Evolutionary conservation across 2,329 filamentous ascomycete genomes (phyloP), one percentile per base, ranked within the genome.

Genomic region (Aspergillus ustus): DNA sequence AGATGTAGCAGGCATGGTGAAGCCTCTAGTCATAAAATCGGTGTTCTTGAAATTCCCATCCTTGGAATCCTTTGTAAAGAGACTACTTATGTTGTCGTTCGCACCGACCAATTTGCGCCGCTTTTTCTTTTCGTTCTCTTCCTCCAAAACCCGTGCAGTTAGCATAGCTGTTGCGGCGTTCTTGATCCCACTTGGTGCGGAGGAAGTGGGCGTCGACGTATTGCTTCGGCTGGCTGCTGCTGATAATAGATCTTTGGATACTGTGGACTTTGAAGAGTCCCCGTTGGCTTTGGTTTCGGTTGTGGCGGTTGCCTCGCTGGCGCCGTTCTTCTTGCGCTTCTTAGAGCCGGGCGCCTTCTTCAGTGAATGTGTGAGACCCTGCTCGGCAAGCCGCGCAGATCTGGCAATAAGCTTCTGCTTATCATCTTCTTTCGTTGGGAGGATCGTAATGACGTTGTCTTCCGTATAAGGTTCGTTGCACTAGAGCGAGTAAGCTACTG

Each of bases 131-230:
- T 90, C 88, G 54, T 94, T 91, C 74, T 97, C 92, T 71, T 98
- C 94, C 25, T 90, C 89, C 28, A 98, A 76, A 0, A 99, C 93
- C 68, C 89, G 93, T 0, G 91, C 91, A 0, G 94, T 96, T 48
- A 99, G 79, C 3, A 88, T 90, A 0, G 94, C 93, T 0, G 95
- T 95, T 59, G 91, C 86, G 0, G 91, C 83, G 69, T 98, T 96
- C 75, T 97, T 97, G 76, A 98, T 97, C 11, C 89, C 87, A 57
- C 83, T 78, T 5, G 76, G 74, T 6, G 65, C 62, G n/a, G 40
- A 58, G 4, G 77, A 65, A 1, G 75, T 74, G 20, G 73, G 67
- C 0, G 73, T 80, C 4, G 75, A 68, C 55, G 72, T 70, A 51
- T 69, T 70, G 63, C 72, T 75, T 25, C 67, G 69, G 61, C 67